A percentile compares a stretch with the other conserved stretches of the same genome.
Evolutionary conservation across 2,329 filamentous ascomycete species (phyloP).

Genomic region (Penicillium palitans): DNA sequence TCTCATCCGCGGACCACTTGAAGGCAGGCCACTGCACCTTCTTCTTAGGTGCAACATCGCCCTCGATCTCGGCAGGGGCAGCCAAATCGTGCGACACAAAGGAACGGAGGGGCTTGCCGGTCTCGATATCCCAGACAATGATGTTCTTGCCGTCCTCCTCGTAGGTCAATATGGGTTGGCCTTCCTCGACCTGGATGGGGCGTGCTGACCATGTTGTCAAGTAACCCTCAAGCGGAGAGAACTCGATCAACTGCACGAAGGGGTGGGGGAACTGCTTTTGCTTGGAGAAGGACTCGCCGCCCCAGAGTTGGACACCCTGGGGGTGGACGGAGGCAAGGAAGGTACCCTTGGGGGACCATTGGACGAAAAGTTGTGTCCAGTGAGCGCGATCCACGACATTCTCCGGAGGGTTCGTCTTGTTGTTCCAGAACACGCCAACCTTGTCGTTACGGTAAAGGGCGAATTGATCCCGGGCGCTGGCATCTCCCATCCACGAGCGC

Average conservation of each 20-base stretch:
- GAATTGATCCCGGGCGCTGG: constrained; percentile 90
- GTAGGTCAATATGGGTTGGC: constrained; percentile 76
- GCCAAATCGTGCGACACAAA: constrained; percentile 83
- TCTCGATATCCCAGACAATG: constrained; percentile 95
- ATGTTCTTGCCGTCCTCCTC: constrained; percentile 99
- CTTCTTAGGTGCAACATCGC: constrained; percentile 70
- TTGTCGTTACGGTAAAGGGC: constrained; percentile 89
- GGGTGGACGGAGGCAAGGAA: constrained; percentile 92
- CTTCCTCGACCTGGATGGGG: constrained; percentile 87
- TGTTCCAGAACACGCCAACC: constrained; percentile 97
- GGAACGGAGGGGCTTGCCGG: constrained; percentile 83
- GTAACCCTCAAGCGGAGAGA: constrained; percentile 90
- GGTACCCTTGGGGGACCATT: constrained; percentile 95
- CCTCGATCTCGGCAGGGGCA: constrained; percentile 57
- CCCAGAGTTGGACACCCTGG: constrained; percentile 97
- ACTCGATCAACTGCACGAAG: constrained; percentile 92
- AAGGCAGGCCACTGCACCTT: constrained; percentile 98
- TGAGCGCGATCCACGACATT: constrained; percentile 85
- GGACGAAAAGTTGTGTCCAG: constrained; percentile 98
- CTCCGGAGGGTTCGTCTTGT: constrained; percentile 88
- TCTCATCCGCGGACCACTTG: constrained; percentile 98
- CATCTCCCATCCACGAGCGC: constrained; percentile 87
- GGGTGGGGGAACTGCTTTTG: constrained; percentile 94
- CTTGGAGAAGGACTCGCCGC: constrained; percentile 82
- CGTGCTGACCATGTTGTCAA: constrained; percentile 95